Percentiles rank a stretch among this genome's conserved stretches.
These are phyloP conservation scores for Mycocentrospora acerina DNA, from an alignment of 2,329 filamentous ascomycete genomes.

Conservation along the genomic window DNA sequence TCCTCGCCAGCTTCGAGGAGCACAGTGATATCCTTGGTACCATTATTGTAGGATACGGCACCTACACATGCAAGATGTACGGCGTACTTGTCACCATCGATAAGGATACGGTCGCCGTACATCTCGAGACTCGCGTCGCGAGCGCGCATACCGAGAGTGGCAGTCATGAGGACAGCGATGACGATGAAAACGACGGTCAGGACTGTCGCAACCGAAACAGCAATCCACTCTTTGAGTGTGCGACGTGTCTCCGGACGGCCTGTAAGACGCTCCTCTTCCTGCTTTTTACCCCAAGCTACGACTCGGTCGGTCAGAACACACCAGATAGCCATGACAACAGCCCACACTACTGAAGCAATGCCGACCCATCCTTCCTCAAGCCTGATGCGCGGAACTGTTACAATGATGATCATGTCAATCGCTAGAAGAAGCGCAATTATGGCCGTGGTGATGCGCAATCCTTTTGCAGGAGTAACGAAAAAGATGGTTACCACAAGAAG, in stretches of 20 bases:
- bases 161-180: conserved; percentile 73
- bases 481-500: conserved; percentile 79
- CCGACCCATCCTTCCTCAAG: conserved; percentile 90
- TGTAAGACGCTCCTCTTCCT: conserved; percentile 90
- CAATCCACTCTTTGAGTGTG: conserved; percentile 79
- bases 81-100: conserved; percentile 81
- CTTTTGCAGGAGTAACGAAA: conserved; percentile 80
- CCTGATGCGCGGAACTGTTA: conserved; percentile 72
- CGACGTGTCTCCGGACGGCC: conserved; percentile 84
- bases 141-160: conserved; percentile 75
- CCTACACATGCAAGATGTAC: conserved; percentile 85
- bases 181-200: conserved; percentile 68
- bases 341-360: conserved; percentile 82
- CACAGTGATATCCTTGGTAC: conserved; percentile 70
- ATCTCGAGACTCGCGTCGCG: conserved; percentile 73
- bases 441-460: conserved; percentile 72
- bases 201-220: conserved; percentile 73
- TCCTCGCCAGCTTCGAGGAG: conserved; percentile 82
- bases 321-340: conserved; percentile 76
- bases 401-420: conserved; percentile 75
- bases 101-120: conserved; percentile 74
- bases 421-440: conserved; percentile 68
- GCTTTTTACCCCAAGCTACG: conserved; percentile 86
- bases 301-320: conserved; percentile 76
- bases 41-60: conserved; percentile 60